Evolutionary conservation across 345 rosid species (phyloP).

Genomic region (Euclidium syriacum): DNA sequence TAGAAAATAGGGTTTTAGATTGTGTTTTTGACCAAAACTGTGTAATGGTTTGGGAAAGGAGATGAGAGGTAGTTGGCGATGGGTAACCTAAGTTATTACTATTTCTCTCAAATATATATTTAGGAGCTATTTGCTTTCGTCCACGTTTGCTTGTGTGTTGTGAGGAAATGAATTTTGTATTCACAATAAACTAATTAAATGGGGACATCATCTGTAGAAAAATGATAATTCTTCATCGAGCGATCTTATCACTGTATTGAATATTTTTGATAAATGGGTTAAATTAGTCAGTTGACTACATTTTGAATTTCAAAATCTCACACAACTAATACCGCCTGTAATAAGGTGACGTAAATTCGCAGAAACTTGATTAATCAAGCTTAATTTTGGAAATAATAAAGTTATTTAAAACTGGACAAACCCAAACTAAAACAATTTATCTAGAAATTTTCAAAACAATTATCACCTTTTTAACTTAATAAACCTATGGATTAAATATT

Average conservation of each 20-base stretch:
- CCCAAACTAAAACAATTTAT: no score
- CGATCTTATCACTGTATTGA: neutral
- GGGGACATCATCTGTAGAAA: neutral
- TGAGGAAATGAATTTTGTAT: slow-evolving; percentile 8
- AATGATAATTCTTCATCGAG: neutral
- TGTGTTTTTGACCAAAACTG: slow-evolving; percentile 18
- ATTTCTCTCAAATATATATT: neutral
- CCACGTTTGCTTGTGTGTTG: slow-evolving; percentile 1
- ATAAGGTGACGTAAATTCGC: no score
- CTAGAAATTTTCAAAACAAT: no score
- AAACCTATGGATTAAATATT: no score
- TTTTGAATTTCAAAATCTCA: no score
- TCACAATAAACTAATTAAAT: slow-evolving; percentile 9
- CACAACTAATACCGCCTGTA: no score
- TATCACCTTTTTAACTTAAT: no score
- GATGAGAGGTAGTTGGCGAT: slow-evolving; percentile 54
- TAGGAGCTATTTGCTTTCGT: slow-evolving; percentile 1
- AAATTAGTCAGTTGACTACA: neutral
- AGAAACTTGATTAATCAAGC: no score
- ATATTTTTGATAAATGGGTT: neutral
- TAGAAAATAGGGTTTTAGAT: slow-evolving; percentile 7
- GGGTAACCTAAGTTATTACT: slow-evolving; percentile 54
- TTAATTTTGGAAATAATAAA: no score
- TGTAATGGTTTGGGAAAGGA: slow-evolving; percentile 16
- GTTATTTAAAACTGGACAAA: no score